phyloP scores from a whole-genome alignment of 495 filamentous ascomycete species.

The Hypoxylon subgilvum region DNA sequence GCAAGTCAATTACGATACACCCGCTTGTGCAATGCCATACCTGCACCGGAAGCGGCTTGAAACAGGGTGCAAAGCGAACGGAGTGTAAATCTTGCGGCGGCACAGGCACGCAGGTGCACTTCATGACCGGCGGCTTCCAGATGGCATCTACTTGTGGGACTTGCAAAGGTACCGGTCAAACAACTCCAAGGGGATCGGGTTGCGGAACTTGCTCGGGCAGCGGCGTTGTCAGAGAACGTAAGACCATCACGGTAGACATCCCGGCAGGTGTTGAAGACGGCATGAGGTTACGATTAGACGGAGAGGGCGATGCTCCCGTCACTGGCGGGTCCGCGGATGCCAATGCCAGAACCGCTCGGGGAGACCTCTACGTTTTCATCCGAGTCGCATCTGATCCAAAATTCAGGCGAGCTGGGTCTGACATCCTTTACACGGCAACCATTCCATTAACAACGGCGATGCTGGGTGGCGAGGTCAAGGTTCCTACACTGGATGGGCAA shows the following conservation, averaged over 20 bases:
- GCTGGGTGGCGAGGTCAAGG: constrained; percentile 83
- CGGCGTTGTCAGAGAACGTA: constrained; percentile 77
- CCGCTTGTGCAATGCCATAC: constrained; percentile 79
- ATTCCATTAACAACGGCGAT: constrained; percentile 93
- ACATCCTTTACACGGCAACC: constrained; percentile 88
- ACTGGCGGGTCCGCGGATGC: constrained; percentile 67
- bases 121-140: constrained; percentile 92
- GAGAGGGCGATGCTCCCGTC: constrained; percentile 84
- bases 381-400: constrained; percentile 81
- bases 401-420: constrained; percentile 82
- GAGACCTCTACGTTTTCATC: constrained; percentile 88
- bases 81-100: constrained; percentile 83
- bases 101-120: constrained; percentile 82
- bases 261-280: constrained; percentile 94
- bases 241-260: constrained; percentile 84
- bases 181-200: constrained; percentile 75
- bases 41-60: constrained; percentile 83
- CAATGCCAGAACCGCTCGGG: constrained; percentile 65
- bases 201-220: constrained; percentile 79
- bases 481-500: constrained; percentile 89
- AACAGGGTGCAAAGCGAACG: constrained; percentile 72
- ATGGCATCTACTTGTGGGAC: constrained; percentile 85
- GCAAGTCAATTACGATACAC: constrained; percentile 76
- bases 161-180: constrained; percentile 77
- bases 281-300: constrained; percentile 80